Evolutionary conservation across 179 eudicot species (phyloP).

Genomic region (Spinacia oleracea): DNA sequence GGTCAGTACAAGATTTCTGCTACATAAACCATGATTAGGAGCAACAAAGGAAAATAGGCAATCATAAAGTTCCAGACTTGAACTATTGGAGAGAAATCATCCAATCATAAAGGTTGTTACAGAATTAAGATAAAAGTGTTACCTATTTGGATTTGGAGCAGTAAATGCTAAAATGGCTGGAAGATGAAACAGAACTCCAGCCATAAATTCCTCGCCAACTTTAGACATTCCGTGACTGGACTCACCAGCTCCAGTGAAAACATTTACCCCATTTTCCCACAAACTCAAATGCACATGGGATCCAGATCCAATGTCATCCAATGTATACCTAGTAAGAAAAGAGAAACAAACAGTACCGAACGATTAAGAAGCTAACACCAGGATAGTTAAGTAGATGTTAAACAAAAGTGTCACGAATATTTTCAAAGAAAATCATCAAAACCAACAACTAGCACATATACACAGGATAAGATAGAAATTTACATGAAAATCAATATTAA

Average conservation of each 20-base stretch:
- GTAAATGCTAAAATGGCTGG: slow-evolving; percentile 92
- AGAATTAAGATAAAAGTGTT: neutral
- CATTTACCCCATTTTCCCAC: slow-evolving; percentile 76
- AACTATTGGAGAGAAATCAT: neutral
- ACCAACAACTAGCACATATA: neutral
- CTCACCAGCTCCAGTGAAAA: slow-evolving; percentile 71
- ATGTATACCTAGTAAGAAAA: slow-evolving; percentile 49
- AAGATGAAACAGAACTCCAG: slow-evolving; percentile 93
- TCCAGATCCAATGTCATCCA: slow-evolving; percentile 91
- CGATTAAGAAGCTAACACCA: slow-evolving; percentile 2
- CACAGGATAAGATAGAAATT: neutral
- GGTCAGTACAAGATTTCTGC: neutral
- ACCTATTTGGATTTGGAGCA: slow-evolving; percentile 96
- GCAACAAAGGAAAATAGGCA: neutral
- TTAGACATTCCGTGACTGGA: slow-evolving; percentile 75
- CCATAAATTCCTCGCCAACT: slow-evolving; percentile 94
- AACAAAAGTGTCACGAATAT: neutral
- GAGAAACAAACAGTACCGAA: neutral
- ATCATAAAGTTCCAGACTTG: too few species aligned
- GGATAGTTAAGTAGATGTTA: neutral
- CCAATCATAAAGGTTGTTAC: neutral
- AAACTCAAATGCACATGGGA: slow-evolving; percentile 97
- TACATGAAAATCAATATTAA: neutral
- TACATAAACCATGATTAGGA: slow-evolving; percentile 1
- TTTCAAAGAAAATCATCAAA: neutral